Evolutionary conservation across 148 eudicot genomes (phyloP).

Genomic region (Gaultheria prostrata): DNA sequence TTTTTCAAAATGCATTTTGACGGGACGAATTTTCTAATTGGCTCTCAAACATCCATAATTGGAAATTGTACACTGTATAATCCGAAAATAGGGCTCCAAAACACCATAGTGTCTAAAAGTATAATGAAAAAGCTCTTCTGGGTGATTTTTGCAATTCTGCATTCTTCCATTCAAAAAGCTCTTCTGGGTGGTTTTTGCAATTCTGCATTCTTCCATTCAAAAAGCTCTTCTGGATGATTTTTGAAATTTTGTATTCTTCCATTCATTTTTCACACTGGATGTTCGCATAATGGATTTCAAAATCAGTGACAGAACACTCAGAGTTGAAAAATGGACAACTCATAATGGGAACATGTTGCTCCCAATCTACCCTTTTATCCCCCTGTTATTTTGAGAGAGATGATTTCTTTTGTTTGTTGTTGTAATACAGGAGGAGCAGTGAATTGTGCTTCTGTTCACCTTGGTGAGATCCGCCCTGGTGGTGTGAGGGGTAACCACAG

Average conservation of each 20-base stretch:
- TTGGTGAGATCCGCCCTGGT: slow-evolving; percentile 86
- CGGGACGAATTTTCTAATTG: not conserved
- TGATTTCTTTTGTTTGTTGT: not conserved
- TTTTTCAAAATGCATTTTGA: not conserved
- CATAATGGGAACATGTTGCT: not conserved
- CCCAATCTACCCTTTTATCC: not conserved
- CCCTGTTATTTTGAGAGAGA: not conserved
- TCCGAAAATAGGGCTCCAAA: no score
- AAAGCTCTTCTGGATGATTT: no score
- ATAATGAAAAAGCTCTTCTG: no score
- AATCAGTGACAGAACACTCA: no score
- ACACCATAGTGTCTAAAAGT: no score
- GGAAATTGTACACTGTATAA: not conserved
- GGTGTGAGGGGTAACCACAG: slow-evolving; percentile 86
- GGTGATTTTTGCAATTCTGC: no score
- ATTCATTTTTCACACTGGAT: no score
- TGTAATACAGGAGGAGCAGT: slow-evolving; percentile 66
- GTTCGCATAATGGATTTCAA: no score
- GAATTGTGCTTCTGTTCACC: slow-evolving; percentile 68
- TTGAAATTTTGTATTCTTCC: no score
- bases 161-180: no score
- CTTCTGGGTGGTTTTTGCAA: no score
- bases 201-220: no score
- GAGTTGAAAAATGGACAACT: not conserved
- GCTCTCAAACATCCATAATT: not conserved